Evolutionary conservation across 1,284 basidiomycete species (phyloP).

Genomic region (Ceratobasidium papillatum): DNA sequence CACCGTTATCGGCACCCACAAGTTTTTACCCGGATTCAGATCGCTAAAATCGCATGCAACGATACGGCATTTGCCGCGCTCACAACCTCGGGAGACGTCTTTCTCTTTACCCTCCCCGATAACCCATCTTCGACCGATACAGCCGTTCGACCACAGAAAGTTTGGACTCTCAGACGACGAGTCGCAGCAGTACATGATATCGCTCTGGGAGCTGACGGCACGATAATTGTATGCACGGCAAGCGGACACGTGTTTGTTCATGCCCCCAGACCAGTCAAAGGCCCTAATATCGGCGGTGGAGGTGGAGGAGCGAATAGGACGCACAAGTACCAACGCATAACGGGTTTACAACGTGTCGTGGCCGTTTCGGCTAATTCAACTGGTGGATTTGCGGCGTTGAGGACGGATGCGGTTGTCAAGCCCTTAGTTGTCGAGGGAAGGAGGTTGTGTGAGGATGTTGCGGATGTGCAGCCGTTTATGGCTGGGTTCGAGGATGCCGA

Average conservation of each 20-base stretch:
- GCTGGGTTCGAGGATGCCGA: not conserved
- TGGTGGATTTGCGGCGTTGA: constrained; percentile 88
- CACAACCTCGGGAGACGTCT: constrained; percentile 89
- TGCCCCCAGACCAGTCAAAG: constrained; percentile 57
- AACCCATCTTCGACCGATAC: constrained; percentile 49
- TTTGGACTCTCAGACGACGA: constrained; percentile 18
- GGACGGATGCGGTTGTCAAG: constrained; percentile 73
- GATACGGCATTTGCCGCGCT: constrained; percentile 88
- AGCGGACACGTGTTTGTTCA: constrained; percentile 95
- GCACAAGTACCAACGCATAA: constrained; percentile 84
- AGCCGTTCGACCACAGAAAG: constrained; percentile 25
- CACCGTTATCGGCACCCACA: constrained; percentile 82
- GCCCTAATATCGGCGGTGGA: not conserved
- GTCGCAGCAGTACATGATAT: constrained; percentile 67
- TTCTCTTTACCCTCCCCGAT: constrained; percentile 74
- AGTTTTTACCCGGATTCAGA: constrained; percentile 71
- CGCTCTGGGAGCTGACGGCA: constrained; percentile 87
- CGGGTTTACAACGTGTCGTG: constrained; percentile 84
- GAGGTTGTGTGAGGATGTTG: constrained; percentile 73
- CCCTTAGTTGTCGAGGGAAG: constrained; percentile 66
- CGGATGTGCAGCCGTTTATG: constrained; percentile 53
- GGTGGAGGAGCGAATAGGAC: constrained; percentile 56
- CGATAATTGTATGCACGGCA: constrained; percentile 90
- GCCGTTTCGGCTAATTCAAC: constrained; percentile 87
- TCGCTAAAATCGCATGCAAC: constrained; percentile 82